Base-by-base conservation (phyloP, 2,329 filamentous ascomycete species). In the Reticulascus tulasneorum region DNA sequence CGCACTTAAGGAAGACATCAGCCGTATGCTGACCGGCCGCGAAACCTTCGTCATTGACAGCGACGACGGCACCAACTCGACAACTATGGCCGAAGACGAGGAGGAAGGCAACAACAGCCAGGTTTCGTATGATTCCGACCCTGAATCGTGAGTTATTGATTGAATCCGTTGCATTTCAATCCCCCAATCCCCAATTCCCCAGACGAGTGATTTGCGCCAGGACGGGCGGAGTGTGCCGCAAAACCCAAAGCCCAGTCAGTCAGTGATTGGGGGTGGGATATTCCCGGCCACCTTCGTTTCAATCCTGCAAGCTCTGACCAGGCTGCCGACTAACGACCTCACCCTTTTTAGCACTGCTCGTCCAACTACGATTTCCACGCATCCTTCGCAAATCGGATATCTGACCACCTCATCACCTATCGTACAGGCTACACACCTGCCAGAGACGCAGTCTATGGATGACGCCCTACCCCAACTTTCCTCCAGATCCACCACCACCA, bases 351-450 rank as follows among this genome's bases (percentile, higher is more conserved):
- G 28, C 29, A 40, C 35, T 12, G 37, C 40, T 36, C 62, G 63
- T 47, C 74, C 74, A 43, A 66, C 29, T 42, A 38, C 69, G 35
- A 59, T 74, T 35, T 75, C 75, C 27, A 66, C 73, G 19, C 77
- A 79, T 56, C 74, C 79, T 35, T 83, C 83, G 22, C 80, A 84
- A 50, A 71, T 76, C 51, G 79, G 78, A 44, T 79, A 84, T 56
- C 66, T 84, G 42, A 85, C 82, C 31, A 77, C 79, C 22, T 84
- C 82, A 20, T 85, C 82, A 16, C 78, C 83, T 21, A 60, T 83
- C 40, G 73, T 85, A 33, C 79, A 82, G 50, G 72, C 75, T 31
- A 67, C 65, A 17, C 72, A 73, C 46, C 52, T 73, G 34, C 63
- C 67, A 31, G 67, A 69, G 33, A 53, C 62, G 15, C 67, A 68